These are phyloP conservation scores for Penicillium mononematosum DNA, from an alignment of 495 filamentous ascomycete genomes.

Conservation along the genomic window DNA sequence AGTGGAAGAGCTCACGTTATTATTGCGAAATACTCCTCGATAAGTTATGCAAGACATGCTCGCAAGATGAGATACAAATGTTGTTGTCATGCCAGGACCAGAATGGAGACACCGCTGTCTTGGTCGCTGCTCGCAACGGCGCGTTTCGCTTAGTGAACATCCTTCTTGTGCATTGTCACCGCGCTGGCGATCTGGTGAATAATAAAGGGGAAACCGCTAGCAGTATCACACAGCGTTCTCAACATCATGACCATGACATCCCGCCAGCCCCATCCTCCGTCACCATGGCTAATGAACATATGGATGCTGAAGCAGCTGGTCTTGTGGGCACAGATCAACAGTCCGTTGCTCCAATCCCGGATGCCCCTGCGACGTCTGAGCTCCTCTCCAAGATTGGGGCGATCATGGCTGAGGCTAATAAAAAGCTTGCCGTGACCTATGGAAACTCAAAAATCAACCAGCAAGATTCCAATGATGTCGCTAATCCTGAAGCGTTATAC, in stretches of 20 bases:
- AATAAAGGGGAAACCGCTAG: conserved; percentile 73
- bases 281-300: conserved; percentile 45
- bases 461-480: conserved; percentile 40
- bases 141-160: conserved; percentile 46
- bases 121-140: conserved; percentile 75
- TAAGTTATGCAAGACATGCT: conserved; percentile 67
- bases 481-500: conserved; percentile 44
- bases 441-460: conserved; percentile 40
- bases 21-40: conserved; percentile 90
- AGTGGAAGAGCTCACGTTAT: conserved; percentile 80
- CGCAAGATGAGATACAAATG: conserved; percentile 67
- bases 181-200: conserved; percentile 80
- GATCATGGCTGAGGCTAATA: conserved; percentile 48
- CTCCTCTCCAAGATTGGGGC: conserved; percentile 43
- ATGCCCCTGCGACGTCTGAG: conserved; percentile 34
- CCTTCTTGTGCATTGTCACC: conserved; percentile 54
- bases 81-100: conserved; percentile 70
- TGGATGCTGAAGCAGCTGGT: conserved; percentile 31
- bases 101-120: conserved; percentile 83
- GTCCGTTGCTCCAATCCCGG: conserved; percentile 22
- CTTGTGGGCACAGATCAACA: conserved; percentile 27
- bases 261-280: conserved; percentile 45
- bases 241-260: conserved; percentile 34
- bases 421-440: conserved; percentile 43
- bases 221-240: conserved; percentile 57